These are phyloP conservation scores for Salix brachista DNA, from an alignment of 345 rosid species.

Conservation along the genomic window DNA sequence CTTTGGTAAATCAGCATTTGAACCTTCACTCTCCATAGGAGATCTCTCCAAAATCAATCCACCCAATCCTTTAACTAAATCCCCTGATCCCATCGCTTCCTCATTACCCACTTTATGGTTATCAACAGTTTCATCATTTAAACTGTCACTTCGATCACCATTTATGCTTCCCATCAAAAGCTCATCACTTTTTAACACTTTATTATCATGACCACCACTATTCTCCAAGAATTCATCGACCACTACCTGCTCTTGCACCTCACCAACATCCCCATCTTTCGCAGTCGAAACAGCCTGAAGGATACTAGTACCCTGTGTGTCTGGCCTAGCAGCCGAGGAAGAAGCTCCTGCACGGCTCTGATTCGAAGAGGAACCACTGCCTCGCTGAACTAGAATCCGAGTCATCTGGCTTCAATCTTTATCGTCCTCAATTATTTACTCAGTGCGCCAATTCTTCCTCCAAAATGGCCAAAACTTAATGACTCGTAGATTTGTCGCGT, in stretches of 20 bases:
- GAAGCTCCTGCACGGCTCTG: constrained; percentile 59
- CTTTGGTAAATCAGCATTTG: constrained; percentile 39
- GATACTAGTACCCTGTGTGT: constrained; percentile 35
- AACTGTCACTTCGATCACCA: constrained; percentile 30
- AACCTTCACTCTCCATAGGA: constrained; percentile 45
- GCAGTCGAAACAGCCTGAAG: constrained; percentile 34
- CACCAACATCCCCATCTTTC: constrained; percentile 66
- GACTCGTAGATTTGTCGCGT: constrained; percentile 62
- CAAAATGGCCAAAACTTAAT: constrained; percentile 32
- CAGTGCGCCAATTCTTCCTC: constrained; percentile 13
- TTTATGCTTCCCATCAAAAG: constrained; percentile 26
- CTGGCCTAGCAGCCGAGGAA: constrained; percentile 54
- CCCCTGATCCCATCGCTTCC: constrained; percentile 34
- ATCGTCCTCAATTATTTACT: constrained; percentile 13
- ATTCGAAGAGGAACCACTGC: constrained; percentile 83
- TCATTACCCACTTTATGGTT: constrained; percentile 30
- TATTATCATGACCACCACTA: constrained; percentile 42
- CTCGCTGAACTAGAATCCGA: constrained; percentile 89
- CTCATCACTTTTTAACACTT: constrained; percentile 41
- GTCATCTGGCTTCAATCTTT: constrained; percentile 47
- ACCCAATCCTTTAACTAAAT: constrained; percentile 30
- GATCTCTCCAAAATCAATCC: constrained; percentile 40
- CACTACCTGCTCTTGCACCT: constrained; percentile 47
- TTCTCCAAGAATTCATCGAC: constrained; percentile 47
- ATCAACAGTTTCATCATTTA: constrained; percentile 38